Evolutionary conservation across 2,329 filamentous ascomycete species (phyloP), one percentile per base, ranked within the genome.

Genomic region (Colletotrichum cordylinicola): DNA sequence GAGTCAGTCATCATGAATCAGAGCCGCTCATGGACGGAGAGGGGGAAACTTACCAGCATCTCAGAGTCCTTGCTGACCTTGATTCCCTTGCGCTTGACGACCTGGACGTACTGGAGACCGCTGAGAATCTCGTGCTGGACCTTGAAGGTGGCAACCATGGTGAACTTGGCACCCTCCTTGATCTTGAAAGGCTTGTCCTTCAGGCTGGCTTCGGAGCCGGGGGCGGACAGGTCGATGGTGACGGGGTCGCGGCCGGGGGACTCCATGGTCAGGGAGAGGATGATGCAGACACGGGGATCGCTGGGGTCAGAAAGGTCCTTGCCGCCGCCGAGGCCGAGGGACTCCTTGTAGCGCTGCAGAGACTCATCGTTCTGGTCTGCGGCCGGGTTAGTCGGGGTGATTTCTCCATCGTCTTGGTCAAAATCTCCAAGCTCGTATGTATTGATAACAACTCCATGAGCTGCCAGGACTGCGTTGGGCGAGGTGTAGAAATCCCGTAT

Each of bases 41-140:
- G 29, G 10, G 10, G n/a, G 35, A 29, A 37, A 90, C 93, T 82
- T 86, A 97, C 96, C 91, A 99, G 94, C 97, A 99, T 99, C 89
- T 98, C 96, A 81, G 98, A 94, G 82, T 97, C 94, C 91, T 98
- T 99, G 88, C 94, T 95, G 77, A 96, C 92, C 75, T 92, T 92
- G 84, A 98, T 90, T 70, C 95, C 94, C 90, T 96, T 96, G 81
- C 96, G 91, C 91, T 97, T 98, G 78, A 98, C 94, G 55, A 96
- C 91, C 88, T 99, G 97, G 74, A 99, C 91, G 85, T 98, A 99
- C 88, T 98, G 98, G 83, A 99, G 88, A 61, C 97, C 97, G 81
- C 95, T 97, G 71, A 98, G 91, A 79, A 99, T 96, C 86, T 98
- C 94, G 85, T 98, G 96, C 89, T 99, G 96, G 61, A 99, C 97